Conservation (phyloP, 2,329 filamentous ascomycete genomes). For the Aspergillus unguis region DNA sequence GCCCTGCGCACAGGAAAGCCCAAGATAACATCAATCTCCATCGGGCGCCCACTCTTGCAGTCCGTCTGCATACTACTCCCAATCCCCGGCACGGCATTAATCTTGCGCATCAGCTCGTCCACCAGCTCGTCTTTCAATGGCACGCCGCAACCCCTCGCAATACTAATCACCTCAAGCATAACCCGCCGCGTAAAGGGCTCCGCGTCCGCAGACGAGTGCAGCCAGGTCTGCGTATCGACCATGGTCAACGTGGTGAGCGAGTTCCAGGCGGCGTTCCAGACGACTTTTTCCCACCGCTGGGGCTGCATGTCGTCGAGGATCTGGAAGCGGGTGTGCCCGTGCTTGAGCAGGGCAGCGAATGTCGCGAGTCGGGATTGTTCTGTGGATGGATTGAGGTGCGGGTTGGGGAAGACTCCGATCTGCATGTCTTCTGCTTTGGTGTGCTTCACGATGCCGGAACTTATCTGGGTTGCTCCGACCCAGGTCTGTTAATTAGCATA, state of each 20-base stretch:
- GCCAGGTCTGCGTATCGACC: conserved; percentile 43
- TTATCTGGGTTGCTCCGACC: conserved; percentile 52
- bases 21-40: conserved; percentile 48
- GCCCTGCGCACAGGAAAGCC: conserved; percentile 41
- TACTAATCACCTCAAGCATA: conserved; percentile 44
- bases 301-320: conserved; percentile 36
- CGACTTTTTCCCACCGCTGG: conserved; percentile 41
- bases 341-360: conserved; percentile 42
- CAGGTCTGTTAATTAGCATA: conserved; percentile 21
- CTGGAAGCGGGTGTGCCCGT: conserved; percentile 42
- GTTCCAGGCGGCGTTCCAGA: conserved; percentile 44
- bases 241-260: conserved; percentile 42
- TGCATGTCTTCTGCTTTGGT: conserved; percentile 54
- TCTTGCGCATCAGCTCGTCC: conserved; percentile 39
- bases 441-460: conserved; percentile 51
- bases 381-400: conserved; percentile 28
- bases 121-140: conserved; percentile 35
- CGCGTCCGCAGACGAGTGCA: conserved; percentile 40
- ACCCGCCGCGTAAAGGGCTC: conserved; percentile 37
- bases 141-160: conserved; percentile 39
- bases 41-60: conserved; percentile 36
- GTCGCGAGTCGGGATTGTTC: conserved; percentile 32
- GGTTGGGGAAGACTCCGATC: conserved; percentile 51
- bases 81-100: conserved; percentile 40
- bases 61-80: conserved; percentile 48